Percentiles rank a stretch among this genome's conserved stretches.
Conservation (phyloP, 108 stramenopile genomes). For the Conticribra weissflogii region DNA sequence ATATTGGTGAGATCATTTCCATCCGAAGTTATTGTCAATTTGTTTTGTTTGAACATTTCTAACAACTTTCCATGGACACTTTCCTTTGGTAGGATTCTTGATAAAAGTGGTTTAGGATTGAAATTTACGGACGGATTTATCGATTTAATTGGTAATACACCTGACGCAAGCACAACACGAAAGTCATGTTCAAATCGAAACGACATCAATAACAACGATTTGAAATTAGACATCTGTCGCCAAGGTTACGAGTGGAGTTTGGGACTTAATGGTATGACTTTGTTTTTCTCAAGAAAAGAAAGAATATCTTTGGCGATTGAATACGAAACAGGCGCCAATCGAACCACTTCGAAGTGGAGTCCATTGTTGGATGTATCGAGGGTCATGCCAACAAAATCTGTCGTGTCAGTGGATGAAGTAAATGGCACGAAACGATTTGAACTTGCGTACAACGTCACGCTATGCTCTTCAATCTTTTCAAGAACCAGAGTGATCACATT, state of each 20-base stretch:
- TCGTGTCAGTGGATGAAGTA: conserved; percentile 61
- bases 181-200: conserved; percentile 54
- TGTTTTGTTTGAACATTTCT: background rate
- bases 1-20: conserved; percentile 70
- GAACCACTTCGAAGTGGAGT: conserved; percentile 61
- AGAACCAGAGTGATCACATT: conserved; percentile 73
- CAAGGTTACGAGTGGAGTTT: conserved; percentile 78
- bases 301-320: conserved; percentile 68
- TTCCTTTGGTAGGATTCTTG: conserved; percentile 70
- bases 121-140: conserved; percentile 68
- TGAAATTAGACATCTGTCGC: conserved; percentile 39
- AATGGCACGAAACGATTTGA: conserved; percentile 66
- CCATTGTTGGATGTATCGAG: conserved; percentile 73
- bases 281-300: conserved; percentile 58
- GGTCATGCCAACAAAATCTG: conserved; percentile 77
- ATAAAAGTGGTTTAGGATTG: conserved; percentile 79
- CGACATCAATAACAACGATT: conserved; percentile 22
- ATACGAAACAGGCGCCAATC: conserved; percentile 23
- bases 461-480: conserved; percentile 67
- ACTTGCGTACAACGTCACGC: conserved; percentile 67
- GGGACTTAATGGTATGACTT: conserved; percentile 25
- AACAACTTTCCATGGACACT: too few species aligned
- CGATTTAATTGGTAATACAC: conserved; percentile 61
- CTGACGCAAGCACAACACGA: conserved; percentile 61
- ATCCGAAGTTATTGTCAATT: background rate